These are phyloP conservation scores for Ormosia semicastrata DNA, from an alignment of 306 rosid genomes.

Conservation along the genomic window DNA sequence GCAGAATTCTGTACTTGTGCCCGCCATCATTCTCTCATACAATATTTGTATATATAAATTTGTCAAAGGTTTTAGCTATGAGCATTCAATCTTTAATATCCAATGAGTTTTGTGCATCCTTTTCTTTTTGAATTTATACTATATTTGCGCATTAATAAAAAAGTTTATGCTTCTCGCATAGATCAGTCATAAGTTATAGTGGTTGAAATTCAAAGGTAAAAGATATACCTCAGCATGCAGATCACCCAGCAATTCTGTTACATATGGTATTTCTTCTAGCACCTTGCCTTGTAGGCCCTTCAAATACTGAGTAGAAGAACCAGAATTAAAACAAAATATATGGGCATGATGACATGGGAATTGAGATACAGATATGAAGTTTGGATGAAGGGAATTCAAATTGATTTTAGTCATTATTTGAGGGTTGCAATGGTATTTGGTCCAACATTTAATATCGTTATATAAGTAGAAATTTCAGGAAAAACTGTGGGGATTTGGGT, in stretches of 20 bases:
- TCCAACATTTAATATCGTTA: slow-evolving; percentile 1
- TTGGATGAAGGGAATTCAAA: slow-evolving; percentile 2
- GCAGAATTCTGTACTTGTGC: background rate
- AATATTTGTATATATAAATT: background rate
- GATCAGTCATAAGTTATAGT: slow-evolving; percentile 3
- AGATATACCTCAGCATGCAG: slow-evolving; percentile 53
- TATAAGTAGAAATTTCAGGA: background rate
- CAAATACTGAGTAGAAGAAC: slow-evolving; percentile 56
- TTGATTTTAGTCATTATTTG: background rate
- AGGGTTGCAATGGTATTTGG: slow-evolving; percentile 9
- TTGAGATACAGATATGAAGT: slow-evolving; percentile 4
- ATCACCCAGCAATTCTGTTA: slow-evolving; percentile 56
- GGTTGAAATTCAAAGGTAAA: slow-evolving; percentile 12
- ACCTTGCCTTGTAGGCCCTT: slow-evolving; percentile 45
- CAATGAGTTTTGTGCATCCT: background rate
- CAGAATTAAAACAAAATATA: slow-evolving; percentile 25
- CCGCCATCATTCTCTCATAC: background rate
- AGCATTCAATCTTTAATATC: background rate
- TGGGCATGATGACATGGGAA: slow-evolving; percentile 11
- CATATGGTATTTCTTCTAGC: slow-evolving; percentile 59
- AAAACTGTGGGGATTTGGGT: background rate
- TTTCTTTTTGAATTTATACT: background rate
- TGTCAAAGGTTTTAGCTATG: slow-evolving; percentile 5
- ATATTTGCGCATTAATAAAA: background rate
- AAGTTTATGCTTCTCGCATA: background rate